Percentiles rank a stretch among this genome's conserved stretches.
These are phyloP conservation scores for Ascoidea rubescens DNA, from an alignment of 805 yeast genomes.

Conservation along the genomic window DNA sequence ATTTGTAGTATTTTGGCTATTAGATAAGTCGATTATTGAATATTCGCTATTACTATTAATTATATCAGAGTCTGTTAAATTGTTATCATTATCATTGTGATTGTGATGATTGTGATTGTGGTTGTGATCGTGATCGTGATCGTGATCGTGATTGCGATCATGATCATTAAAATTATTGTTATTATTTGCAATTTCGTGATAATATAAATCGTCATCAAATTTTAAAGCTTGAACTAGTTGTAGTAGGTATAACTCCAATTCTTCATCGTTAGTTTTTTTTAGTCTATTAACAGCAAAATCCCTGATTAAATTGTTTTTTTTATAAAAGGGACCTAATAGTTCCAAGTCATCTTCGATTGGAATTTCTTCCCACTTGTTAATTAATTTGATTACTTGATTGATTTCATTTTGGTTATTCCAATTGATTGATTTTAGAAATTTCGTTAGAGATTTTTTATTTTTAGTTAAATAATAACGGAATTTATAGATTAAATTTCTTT, in stretches of 20 bases:
- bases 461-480: constrained; percentile 71
- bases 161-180: no score
- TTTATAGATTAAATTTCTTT: constrained; percentile 82
- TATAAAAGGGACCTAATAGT: constrained; percentile 61
- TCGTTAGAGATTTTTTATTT: constrained; percentile 55
- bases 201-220: constrained; percentile 36
- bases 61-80: no score
- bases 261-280: constrained; percentile 64
- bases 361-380: constrained; percentile 60
- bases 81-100: no score
- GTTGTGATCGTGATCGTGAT: no score
- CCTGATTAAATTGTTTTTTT: constrained; percentile 53
- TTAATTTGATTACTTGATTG: constrained; percentile 59
- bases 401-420: constrained; percentile 80
- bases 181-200: background rate
- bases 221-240: constrained; percentile 88
- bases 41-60: background rate
- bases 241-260: constrained; percentile 64
- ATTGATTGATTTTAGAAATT: constrained; percentile 75
- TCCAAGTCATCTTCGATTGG: constrained; percentile 82
- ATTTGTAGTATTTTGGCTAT: background rate
- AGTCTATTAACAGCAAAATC: constrained; percentile 82
- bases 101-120: no score
- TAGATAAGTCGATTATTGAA: background rate
- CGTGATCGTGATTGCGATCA: no score